These are phyloP conservation scores for Triangularia verruculosa DNA, from an alignment of 2,329 filamentous ascomycete species.

Conservation along the genomic window DNA sequence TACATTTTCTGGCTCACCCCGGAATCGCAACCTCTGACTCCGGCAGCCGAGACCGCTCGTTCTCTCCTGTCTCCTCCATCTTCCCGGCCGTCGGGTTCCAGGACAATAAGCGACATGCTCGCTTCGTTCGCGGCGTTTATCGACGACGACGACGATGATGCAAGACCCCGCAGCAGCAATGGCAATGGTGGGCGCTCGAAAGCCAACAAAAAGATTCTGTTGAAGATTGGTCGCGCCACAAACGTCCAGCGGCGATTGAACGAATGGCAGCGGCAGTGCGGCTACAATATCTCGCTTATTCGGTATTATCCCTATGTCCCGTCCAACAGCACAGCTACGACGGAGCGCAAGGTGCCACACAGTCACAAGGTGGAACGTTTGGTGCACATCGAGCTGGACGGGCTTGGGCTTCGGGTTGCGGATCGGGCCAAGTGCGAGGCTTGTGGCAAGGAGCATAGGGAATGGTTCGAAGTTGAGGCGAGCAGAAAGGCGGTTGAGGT, in stretches of 20 bases:
- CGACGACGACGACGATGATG: slow-evolving; percentile 6
- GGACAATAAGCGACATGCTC: slow-evolving; percentile 55
- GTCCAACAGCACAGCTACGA: slow-evolving; percentile 35
- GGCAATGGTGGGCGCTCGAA: slow-evolving; percentile 25
- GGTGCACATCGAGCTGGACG: slow-evolving; percentile 82
- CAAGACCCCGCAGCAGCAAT: not conserved
- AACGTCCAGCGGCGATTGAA: slow-evolving; percentile 91
- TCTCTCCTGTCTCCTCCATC: slow-evolving; percentile 54
- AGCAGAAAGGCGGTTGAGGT: slow-evolving; percentile 65
- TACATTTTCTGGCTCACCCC: slow-evolving; percentile 98
- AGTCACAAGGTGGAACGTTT: slow-evolving; percentile 85
- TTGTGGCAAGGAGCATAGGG: slow-evolving; percentile 82
- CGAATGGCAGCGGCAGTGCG: slow-evolving; percentile 92
- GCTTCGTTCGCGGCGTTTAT: slow-evolving; percentile 43
- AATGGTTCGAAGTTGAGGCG: slow-evolving; percentile 93
- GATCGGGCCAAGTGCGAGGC: slow-evolving; percentile 62
- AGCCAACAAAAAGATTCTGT: slow-evolving; percentile 58
- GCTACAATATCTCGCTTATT: slow-evolving; percentile 81
- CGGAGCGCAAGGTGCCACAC: slow-evolving; percentile 73
- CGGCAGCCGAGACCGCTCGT: slow-evolving; percentile 57
- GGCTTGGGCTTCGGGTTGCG: slow-evolving; percentile 53
- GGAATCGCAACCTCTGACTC: slow-evolving; percentile 50
- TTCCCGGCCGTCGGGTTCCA: slow-evolving; percentile 36
- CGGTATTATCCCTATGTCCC: slow-evolving; percentile 85
- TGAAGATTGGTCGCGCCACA: slow-evolving; percentile 65